Evolutionary conservation across 2,329 filamentous ascomycete genomes (phyloP).

Genomic region (Myriosclerotinia curreyana): DNA sequence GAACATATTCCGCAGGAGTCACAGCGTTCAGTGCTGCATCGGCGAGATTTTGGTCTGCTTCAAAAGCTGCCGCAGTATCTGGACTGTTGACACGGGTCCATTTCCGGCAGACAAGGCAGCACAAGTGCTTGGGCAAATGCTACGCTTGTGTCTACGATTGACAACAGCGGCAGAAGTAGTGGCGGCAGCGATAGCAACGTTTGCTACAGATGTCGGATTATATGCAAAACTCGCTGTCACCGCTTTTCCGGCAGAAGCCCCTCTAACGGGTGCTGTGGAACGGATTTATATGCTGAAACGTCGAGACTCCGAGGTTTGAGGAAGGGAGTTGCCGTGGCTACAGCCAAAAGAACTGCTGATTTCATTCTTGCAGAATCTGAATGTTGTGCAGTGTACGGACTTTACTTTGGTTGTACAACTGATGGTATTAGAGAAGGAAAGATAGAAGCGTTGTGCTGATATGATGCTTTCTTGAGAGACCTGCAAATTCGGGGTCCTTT

Average conservation of each 20-base stretch:
- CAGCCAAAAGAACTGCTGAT: not conserved
- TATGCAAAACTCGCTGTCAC: conserved; percentile 12
- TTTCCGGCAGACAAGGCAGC: conserved; percentile 12
- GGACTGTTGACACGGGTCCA: conserved; percentile 12
- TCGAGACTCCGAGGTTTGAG: conserved; percentile 18
- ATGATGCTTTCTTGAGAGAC: not conserved
- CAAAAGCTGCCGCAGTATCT: conserved; percentile 12
- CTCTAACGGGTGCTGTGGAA: conserved; percentile 13
- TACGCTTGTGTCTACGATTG: conserved; percentile 18
- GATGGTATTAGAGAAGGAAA: not conserved
- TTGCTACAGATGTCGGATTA: conserved; percentile 12
- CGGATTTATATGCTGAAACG: conserved; percentile 18
- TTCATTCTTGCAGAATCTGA: conserved; percentile 9
- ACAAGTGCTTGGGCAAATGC: not conserved
- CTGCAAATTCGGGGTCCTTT: not conserved
- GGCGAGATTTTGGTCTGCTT: not conserved
- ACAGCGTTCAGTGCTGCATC: conserved; percentile 13
- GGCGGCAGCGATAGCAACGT: not conserved
- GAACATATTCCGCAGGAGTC: conserved; percentile 6
- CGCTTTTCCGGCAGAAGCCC: conserved; percentile 15
- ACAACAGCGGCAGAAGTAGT: not conserved
- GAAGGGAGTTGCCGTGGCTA: conserved; percentile 7
- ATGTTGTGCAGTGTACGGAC: not conserved
- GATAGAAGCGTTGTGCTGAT: not conserved
- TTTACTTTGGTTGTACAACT: not conserved